These are phyloP conservation scores for Quercus tomentella DNA, from an alignment of 331 rosid genomes.

Conservation along the genomic window DNA sequence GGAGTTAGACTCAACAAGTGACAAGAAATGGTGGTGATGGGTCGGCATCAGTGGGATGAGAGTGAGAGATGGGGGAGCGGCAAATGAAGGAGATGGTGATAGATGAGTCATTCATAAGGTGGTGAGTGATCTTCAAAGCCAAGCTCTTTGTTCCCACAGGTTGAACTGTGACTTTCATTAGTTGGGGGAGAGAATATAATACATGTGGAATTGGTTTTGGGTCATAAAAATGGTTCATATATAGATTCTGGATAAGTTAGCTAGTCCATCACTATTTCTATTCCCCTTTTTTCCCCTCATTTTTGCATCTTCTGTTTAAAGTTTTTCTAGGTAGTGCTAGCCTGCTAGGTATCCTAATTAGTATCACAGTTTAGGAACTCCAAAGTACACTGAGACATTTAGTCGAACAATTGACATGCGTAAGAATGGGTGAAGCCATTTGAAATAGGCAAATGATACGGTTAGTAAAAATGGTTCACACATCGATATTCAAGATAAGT, in stretches of 20 bases:
- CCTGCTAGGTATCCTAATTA: too few species aligned
- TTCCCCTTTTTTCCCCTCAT: too few species aligned
- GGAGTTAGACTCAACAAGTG: not conserved
- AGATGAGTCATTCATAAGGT: not conserved
- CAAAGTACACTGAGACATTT: too few species aligned
- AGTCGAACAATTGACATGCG: too few species aligned
- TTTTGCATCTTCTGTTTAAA: too few species aligned
- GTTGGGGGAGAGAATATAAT: constrained; percentile 22
- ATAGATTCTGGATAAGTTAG: constrained; percentile 3
- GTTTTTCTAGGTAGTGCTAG: too few species aligned
- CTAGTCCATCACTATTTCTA: not conserved
- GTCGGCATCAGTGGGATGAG: constrained; percentile 29
- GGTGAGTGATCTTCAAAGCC: constrained; percentile 41
- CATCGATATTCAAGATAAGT: not conserved
- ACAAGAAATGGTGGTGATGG: constrained; percentile 19
- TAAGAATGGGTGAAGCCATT: too few species aligned
- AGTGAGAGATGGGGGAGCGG: constrained; percentile 13
- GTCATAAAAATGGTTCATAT: not conserved
- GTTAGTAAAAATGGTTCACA: not conserved
- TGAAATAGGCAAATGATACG: too few species aligned
- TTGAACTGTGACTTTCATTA: constrained; percentile 44
- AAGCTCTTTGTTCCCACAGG: constrained; percentile 22
- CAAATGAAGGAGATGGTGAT: constrained; percentile 15
- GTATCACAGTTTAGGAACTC: too few species aligned
- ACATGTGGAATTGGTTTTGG: not conserved